Evolutionary conservation across 176 grass and related monocot genomes (phyloP), one percentile per base, ranked within the genome.

Genomic region (Guadua angustifolia): DNA sequence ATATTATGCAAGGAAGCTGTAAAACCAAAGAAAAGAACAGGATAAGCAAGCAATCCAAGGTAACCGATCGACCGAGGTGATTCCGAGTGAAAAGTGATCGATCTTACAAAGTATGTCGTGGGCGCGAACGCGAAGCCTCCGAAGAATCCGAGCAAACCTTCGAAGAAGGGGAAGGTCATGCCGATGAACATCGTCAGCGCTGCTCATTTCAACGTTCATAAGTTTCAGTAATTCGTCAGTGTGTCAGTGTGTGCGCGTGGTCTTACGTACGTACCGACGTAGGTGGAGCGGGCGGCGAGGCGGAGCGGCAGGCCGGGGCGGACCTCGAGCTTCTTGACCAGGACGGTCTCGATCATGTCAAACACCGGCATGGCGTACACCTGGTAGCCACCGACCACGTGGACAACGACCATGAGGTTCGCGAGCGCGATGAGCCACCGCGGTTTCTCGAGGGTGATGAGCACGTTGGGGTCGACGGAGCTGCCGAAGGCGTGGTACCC

Each of bases 91-190:
- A 46, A 46, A 46, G 5, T 13, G 43, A 7, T 18, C 15, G 29
- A 55, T 45, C 91, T 87, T 82, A 93, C 91, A 25, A 40, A 94
- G 75, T 90, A 94, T 8, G 91, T 94, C 1, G 88, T 94, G 2
- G 91, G 91, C 25, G 91, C 91, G 51, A 84, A 94, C 2, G 88
- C 88, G 24, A 93, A 93, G 11, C 91, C 91, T 52, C 91, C 91
- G 22, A 93, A 93, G 88, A 93, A 93, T 6, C 88, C 91, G 18
- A 90, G 77, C 22, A 93, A 58, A 24, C 88, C 91, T 47, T 81
- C 74, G 74, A 90, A 90, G 88, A 93, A 90, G 3, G 91, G 91
- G 66, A 94, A 84, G 24, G 78, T 88, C 22, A 94, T 88, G 9
- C 70, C 91, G 35, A 90, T 0, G 70, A 94, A 78, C 91, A 94